phyloP scores from a whole-genome alignment of 495 filamentous ascomycete species.

The Rhypophila decipiens region DNA sequence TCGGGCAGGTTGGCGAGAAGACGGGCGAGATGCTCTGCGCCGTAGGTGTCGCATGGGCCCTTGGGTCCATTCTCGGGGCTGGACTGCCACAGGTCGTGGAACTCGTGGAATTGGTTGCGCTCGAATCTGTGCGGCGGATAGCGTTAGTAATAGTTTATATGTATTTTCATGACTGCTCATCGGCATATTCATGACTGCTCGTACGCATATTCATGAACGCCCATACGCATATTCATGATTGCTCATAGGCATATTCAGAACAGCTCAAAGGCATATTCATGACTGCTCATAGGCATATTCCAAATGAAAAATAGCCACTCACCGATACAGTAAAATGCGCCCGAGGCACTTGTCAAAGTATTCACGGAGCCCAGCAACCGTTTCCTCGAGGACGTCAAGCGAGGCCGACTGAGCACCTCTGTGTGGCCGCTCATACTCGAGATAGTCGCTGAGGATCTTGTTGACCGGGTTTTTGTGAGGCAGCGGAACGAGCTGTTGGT shows the following conservation, averaged over 20 bases:
- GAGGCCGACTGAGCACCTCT: constrained; percentile 60
- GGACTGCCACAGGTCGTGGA: constrained; percentile 56
- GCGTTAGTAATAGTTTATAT: background rate
- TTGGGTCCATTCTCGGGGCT: constrained; percentile 56
- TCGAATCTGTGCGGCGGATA: constrained; percentile 55
- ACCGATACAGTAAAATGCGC: constrained; percentile 80
- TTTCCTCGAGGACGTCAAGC: constrained; percentile 79
- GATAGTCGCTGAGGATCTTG: constrained; percentile 73
- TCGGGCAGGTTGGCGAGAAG: constrained; percentile 90
- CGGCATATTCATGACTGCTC: too few species aligned
- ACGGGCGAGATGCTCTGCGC: constrained; percentile 82
- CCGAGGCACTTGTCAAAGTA: constrained; percentile 89
- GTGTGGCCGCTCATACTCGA: constrained; percentile 59
- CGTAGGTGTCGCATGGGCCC: constrained; percentile 71
- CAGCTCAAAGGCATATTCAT: too few species aligned
- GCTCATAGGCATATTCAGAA: too few species aligned
- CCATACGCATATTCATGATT: too few species aligned
- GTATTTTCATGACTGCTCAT: too few species aligned
- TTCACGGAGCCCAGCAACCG: constrained; percentile 72
- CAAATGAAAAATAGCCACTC: constrained; percentile 8
- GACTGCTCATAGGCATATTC: too few species aligned
- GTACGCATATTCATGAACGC: too few species aligned
- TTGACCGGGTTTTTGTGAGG: constrained; percentile 70
- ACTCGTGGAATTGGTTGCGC: constrained; percentile 71
- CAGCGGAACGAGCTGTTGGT: constrained; percentile 74